Conservation (phyloP, 2,329 filamentous ascomycete genomes). For the Monilinia polystroma region DNA sequence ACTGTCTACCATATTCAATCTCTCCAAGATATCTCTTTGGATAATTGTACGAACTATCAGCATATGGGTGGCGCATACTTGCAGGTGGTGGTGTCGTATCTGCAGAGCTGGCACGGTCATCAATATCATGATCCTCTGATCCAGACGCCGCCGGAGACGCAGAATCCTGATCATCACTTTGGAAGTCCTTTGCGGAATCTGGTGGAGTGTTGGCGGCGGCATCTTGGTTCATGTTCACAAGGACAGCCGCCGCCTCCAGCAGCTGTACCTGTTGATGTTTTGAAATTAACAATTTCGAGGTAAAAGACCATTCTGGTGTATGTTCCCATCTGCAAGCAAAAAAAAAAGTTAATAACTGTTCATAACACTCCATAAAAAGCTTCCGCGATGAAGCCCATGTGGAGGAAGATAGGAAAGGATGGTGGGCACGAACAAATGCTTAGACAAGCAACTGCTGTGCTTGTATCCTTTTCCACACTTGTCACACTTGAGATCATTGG, state of each 20-base stretch:
- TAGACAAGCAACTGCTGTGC: slow-evolving; percentile 99
- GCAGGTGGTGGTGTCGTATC: slow-evolving; percentile 89
- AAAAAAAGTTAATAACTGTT: slow-evolving; percentile 39
- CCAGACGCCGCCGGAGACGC: slow-evolving; percentile 78
- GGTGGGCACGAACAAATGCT: slow-evolving; percentile 95
- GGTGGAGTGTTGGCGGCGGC: slow-evolving; percentile 56
- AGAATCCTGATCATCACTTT: slow-evolving; percentile 76
- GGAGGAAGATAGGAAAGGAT: slow-evolving; percentile 43
- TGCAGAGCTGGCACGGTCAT: slow-evolving; percentile 77
- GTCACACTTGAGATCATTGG: slow-evolving; percentile 88
- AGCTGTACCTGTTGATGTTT: slow-evolving; percentile 99
- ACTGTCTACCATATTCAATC: slow-evolving; percentile 81
- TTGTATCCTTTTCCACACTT: slow-evolving; percentile 99
- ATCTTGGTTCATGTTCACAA: slow-evolving; percentile 81
- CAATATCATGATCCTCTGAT: slow-evolving; percentile 70
- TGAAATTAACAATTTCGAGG: slow-evolving; percentile 95
- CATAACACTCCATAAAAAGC: slow-evolving; percentile 40
- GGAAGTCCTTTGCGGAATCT: slow-evolving; percentile 64
- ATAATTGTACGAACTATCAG: slow-evolving; percentile 41
- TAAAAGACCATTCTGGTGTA: slow-evolving; percentile 95
- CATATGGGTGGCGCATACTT: slow-evolving; percentile 52
- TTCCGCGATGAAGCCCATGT: slow-evolving; percentile 44
- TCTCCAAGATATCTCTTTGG: slow-evolving; percentile 60
- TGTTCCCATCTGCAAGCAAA: slow-evolving; percentile 85
- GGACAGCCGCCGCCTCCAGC: slow-evolving; percentile 92